Evolutionary conservation across 768 basidiomycete genomes (phyloP).

Genomic region (Mycena olivaceomarginata): DNA sequence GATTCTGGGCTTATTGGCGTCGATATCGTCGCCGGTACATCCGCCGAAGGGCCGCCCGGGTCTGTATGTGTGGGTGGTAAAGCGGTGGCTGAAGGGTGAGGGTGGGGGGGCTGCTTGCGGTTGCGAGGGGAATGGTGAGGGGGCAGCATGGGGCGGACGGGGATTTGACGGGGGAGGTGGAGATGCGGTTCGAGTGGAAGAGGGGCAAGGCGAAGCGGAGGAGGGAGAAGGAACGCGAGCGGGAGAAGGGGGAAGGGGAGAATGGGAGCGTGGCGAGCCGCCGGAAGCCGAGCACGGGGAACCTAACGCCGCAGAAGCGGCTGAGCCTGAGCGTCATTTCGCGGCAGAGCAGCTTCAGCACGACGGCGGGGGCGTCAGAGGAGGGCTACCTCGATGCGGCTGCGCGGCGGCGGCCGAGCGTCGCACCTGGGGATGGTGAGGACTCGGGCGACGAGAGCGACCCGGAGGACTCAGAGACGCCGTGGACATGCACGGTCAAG

Average conservation of each 20-base stretch:
- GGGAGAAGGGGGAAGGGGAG: conserved; percentile 49
- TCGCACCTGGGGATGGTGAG: conserved; percentile 35
- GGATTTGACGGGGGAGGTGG: conserved; percentile 66
- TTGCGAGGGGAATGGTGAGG: conserved; percentile 42
- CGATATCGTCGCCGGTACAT: conserved; percentile 40
- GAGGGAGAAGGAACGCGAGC: conserved; percentile 46
- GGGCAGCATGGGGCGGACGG: conserved; percentile 26
- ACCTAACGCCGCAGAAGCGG: conserved; percentile 49
- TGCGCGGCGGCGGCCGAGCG: conserved; percentile 19
- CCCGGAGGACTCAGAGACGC: conserved; percentile 97
- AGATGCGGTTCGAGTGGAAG: conserved; percentile 90
- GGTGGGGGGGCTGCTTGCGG: conserved; percentile 64
- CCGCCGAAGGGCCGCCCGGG: conserved; percentile 58
- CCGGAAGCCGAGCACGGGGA: conserved; percentile 28
- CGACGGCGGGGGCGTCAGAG: conserved; percentile 51
- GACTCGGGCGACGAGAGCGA: conserved; percentile 90
- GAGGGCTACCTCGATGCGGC: conserved; percentile 58
- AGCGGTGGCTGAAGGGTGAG: conserved; percentile 80
- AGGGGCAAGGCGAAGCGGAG: conserved; percentile 61
- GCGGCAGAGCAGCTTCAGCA: conserved; percentile 59
- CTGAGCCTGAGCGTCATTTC: conserved; percentile 61
- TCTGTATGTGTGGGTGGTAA: conserved; percentile 87
- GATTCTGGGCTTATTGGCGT: conserved; percentile 36
- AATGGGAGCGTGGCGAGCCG: conserved; percentile 42
- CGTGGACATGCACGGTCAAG: conserved; percentile 94